These are phyloP conservation scores for Bipolaris cookei DNA, from an alignment of 2,329 filamentous ascomycete species.

Conservation along the genomic window DNA sequence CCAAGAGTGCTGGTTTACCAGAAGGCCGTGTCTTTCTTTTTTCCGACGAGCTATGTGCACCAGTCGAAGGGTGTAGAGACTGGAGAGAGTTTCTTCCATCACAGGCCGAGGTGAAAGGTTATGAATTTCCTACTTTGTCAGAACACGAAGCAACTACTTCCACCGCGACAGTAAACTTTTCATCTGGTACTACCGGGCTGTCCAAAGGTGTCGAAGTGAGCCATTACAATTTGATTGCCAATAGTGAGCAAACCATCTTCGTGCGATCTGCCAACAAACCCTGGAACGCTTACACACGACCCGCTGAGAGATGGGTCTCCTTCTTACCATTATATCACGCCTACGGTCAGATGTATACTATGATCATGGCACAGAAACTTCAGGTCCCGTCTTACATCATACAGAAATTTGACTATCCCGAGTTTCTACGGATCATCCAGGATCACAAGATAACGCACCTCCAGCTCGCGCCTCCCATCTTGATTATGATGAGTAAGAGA, in stretches of 20 bases:
- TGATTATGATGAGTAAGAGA: constrained; percentile 54
- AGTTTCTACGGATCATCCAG: constrained; percentile 50
- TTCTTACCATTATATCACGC: constrained; percentile 54
- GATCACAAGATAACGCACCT: constrained; percentile 49
- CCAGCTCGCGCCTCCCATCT: constrained; percentile 52
- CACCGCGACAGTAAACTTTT: constrained; percentile 58
- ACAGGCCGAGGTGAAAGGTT: constrained; percentile 34
- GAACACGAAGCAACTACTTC: constrained; percentile 37
- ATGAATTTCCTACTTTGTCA: constrained; percentile 36
- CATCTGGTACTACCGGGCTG: constrained; percentile 59
- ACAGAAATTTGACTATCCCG: constrained; percentile 51
- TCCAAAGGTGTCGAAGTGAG: constrained; percentile 61
- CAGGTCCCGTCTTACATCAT: constrained; percentile 55
- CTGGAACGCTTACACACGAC: constrained; percentile 49
- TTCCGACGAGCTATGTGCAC: constrained; percentile 36
- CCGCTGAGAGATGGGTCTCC: constrained; percentile 58
- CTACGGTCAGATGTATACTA: constrained; percentile 56
- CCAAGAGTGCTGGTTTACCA: constrained; percentile 37
- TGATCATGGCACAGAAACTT: constrained; percentile 53
- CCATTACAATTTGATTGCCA: constrained; percentile 59
- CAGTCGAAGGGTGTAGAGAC: constrained; percentile 36
- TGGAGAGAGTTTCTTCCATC: constrained; percentile 42
- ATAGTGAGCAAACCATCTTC: constrained; percentile 59
- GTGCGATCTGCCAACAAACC: constrained; percentile 53
- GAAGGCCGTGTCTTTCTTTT: constrained; percentile 43